These are phyloP conservation scores for Cyclocybe aegerita DNA, from an alignment of 768 basidiomycete species.

Conservation along the genomic window DNA sequence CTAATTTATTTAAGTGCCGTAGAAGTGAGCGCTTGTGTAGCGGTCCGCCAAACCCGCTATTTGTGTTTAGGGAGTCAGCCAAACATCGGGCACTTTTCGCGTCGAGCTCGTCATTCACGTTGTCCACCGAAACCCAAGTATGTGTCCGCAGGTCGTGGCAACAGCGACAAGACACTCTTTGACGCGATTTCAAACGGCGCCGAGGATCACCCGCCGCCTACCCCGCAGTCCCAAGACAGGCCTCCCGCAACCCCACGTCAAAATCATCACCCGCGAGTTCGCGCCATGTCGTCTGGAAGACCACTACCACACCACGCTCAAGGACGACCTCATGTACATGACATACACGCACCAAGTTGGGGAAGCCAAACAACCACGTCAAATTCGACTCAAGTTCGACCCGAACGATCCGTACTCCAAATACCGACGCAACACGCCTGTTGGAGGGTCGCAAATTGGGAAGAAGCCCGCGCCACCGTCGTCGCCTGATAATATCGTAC, in stretches of 20 bases:
- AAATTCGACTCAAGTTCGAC: constrained; percentile 70
- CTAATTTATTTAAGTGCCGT: too few relatives aligned
- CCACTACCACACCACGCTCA: constrained; percentile 82
- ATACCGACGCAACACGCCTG: constrained; percentile 72
- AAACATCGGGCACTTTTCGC: constrained; percentile 9
- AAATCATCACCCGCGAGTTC: constrained; percentile 65
- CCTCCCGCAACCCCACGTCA: constrained; percentile 75
- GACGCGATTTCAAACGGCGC: constrained; percentile 54
- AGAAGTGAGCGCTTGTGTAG: too few relatives aligned
- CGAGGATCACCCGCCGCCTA: constrained; percentile 43
- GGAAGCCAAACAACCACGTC: constrained; percentile 51
- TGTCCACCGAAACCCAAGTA: neutral
- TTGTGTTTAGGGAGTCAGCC: neutral
- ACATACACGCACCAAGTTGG: constrained; percentile 77
- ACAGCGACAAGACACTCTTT: constrained; percentile 20
- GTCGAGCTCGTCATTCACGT: neutral
- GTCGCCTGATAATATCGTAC: constrained; percentile 66
- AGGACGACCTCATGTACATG: constrained; percentile 93
- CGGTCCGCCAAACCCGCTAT: neutral
- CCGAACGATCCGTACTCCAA: constrained; percentile 80
- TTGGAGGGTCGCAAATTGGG: constrained; percentile 69
- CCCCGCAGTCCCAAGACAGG: constrained; percentile 46
- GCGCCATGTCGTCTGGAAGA: constrained; percentile 72
- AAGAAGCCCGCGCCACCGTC: constrained; percentile 67
- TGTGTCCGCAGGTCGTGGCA: constrained; percentile 11